Conservation (phyloP, 1,139 yeast genomes). For the Candida sanyaensis region DNA sequence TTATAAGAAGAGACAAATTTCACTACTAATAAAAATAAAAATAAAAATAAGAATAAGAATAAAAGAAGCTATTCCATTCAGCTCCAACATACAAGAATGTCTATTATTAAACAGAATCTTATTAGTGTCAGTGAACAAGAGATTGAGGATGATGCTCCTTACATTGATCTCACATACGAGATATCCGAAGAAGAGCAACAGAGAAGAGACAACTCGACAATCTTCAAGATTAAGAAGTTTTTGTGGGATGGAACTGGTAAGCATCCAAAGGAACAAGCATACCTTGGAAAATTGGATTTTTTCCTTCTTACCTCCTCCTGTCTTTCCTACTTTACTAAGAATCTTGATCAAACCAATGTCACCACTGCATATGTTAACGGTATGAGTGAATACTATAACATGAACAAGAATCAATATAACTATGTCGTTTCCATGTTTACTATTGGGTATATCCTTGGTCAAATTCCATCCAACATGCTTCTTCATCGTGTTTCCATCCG, state of each 20-base stretch:
- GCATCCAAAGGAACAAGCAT: conserved; percentile 43
- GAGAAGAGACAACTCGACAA: conserved; percentile 22
- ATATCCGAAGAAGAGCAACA: conserved; percentile 32
- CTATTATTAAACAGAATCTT: not conserved
- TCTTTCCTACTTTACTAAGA: conserved; percentile 26
- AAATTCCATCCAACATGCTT: conserved; percentile 57
- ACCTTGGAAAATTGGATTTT: conserved; percentile 45
- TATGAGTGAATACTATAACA: conserved; percentile 54
- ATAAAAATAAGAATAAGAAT: no score
- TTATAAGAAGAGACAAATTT: no score
- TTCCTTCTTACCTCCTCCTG: conserved; percentile 31
- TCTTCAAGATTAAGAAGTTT: conserved; percentile 31
- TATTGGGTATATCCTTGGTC: conserved; percentile 61
- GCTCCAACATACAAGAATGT: no score
- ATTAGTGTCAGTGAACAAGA: not conserved
- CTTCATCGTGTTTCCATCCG: conserved; percentile 56
- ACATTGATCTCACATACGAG: conserved; percentile 30
- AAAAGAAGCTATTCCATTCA: no score
- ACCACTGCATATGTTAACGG: conserved; percentile 63
- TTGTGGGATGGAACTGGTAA: conserved; percentile 54
- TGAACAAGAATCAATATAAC: conserved; percentile 56
- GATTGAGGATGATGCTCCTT: conserved; percentile 9
- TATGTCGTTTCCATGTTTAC: conserved; percentile 55
- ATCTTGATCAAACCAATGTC: conserved; percentile 47
- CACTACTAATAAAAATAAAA: no score